Conservation (phyloP, 257 asterid species). For the Rubia yunnanensis region DNA sequence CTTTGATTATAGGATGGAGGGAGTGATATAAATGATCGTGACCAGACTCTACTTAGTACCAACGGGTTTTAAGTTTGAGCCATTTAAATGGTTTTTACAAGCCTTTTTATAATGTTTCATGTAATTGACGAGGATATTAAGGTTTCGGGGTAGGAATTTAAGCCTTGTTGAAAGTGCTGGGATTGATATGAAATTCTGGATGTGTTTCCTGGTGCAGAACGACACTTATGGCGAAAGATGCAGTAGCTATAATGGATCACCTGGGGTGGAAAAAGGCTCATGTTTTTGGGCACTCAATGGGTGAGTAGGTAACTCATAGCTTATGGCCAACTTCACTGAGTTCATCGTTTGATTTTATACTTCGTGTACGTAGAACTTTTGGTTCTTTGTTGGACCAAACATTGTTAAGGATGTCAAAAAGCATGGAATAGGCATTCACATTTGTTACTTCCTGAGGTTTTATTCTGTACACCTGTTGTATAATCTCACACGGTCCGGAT, state of each 20-base stretch:
- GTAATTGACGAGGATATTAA: neutral
- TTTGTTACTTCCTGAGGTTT: too few relatives aligned
- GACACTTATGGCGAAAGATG: slow-evolving; percentile 82
- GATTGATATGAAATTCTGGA: neutral
- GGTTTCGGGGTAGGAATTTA: neutral
- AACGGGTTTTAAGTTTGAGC: too few relatives aligned
- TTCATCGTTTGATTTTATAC: slow-evolving; percentile 5
- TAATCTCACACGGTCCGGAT: too few relatives aligned
- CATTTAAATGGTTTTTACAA: too few relatives aligned
- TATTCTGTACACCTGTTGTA: too few relatives aligned
- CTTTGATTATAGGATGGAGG: too few relatives aligned
- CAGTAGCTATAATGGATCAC: slow-evolving; percentile 89
- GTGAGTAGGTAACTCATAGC: slow-evolving; percentile 38
- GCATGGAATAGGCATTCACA: neutral
- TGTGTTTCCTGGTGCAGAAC: slow-evolving; percentile 41
- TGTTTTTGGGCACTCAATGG: slow-evolving; percentile 97
- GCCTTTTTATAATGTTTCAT: too few relatives aligned
- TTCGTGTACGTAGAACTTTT: neutral
- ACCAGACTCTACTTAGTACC: too few relatives aligned
- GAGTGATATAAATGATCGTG: too few relatives aligned
- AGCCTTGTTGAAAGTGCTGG: neutral
- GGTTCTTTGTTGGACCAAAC: neutral
- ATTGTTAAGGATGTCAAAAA: neutral
- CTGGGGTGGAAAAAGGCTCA: slow-evolving; percentile 91
- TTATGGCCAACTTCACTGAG: slow-evolving; percentile 20